Percentiles rank a stretch among this genome's conserved stretches.
Evolutionary conservation across 202 grass and related monocot species (phyloP).

Genomic region (Cymbopogon flexuosus): DNA sequence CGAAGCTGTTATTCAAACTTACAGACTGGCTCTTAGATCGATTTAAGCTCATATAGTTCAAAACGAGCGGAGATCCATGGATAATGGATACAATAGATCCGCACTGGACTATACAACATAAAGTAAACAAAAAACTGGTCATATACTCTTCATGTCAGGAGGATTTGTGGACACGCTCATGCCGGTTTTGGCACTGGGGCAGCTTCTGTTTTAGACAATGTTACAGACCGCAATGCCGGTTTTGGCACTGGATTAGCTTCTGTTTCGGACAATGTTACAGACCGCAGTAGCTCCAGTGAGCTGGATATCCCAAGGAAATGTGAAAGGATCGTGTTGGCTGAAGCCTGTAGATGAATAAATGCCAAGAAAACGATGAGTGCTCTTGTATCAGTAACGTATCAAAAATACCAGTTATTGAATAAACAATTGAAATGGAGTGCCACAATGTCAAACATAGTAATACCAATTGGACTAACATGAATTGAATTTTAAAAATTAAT

Average conservation of each 20-base stretch:
- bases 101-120: background rate
- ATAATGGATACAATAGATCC: background rate
- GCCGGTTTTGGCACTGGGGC: slow-evolving; percentile 35
- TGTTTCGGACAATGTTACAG: slow-evolving; percentile 48
- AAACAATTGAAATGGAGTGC: background rate
- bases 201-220: slow-evolving; percentile 39
- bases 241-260: slow-evolving; percentile 22
- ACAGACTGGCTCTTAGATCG: background rate
- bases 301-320: slow-evolving; percentile 76
- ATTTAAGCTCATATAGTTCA: background rate
- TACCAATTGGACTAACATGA: background rate
- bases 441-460: background rate
- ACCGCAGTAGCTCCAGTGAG: slow-evolving; percentile 67
- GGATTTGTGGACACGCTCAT: slow-evolving; percentile 15
- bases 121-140: background rate
- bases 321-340: slow-evolving; percentile 76
- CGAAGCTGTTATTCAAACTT: background rate
- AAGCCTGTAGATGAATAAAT: slow-evolving; percentile 49
- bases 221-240: slow-evolving; percentile 42
- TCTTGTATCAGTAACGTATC: background rate
- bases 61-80: background rate
- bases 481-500: background rate
- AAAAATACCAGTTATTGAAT: background rate
- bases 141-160: background rate
- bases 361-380: background rate